phyloP scores from a whole-genome alignment of 1,139 yeast genomes.

The Kodamaea fungicola region DNA sequence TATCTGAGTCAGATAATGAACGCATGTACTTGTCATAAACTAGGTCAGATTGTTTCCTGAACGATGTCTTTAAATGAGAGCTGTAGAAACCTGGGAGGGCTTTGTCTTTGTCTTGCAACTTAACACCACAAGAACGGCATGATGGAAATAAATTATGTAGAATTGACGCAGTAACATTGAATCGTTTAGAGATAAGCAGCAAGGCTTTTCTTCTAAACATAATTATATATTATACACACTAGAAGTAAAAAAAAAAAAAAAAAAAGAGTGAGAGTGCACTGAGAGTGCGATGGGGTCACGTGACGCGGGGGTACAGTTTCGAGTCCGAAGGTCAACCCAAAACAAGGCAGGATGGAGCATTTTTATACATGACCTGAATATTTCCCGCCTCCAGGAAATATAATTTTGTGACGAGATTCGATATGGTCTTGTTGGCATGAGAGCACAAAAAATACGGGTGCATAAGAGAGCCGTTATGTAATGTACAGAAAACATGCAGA shows the following conservation, averaged over 20 bases:
- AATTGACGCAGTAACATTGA: constrained; percentile 7
- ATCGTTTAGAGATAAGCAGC: constrained; percentile 1
- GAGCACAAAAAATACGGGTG: constrained; percentile 1
- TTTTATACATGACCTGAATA: no score
- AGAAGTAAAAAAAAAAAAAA: no score
- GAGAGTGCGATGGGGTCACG: not conserved
- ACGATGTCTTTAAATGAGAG: not conserved
- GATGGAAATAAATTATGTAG: constrained; percentile 14
- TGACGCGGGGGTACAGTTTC: not conserved
- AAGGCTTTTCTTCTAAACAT: not conserved
- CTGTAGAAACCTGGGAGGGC: constrained; percentile 40
- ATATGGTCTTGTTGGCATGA: no score
- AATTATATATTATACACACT: no score
- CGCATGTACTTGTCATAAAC: no score
- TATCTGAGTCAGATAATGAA: no score
- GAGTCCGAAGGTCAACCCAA: not conserved
- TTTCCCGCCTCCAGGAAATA: no score
- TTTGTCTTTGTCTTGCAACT: constrained; percentile 39
- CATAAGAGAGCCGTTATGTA: constrained; percentile 6
- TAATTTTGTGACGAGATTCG: no score
- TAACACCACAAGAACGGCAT: constrained; percentile 50
- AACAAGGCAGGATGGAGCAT: not conserved
- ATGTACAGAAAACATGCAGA: constrained; percentile 4
- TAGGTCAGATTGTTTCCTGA: no score
- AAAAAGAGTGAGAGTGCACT: no score